Percentiles rank a stretch among this genome's conserved stretches.
Evolutionary conservation across 805 yeast genomes (phyloP).

Genomic region (Zygoascus bituminiphila): DNA sequence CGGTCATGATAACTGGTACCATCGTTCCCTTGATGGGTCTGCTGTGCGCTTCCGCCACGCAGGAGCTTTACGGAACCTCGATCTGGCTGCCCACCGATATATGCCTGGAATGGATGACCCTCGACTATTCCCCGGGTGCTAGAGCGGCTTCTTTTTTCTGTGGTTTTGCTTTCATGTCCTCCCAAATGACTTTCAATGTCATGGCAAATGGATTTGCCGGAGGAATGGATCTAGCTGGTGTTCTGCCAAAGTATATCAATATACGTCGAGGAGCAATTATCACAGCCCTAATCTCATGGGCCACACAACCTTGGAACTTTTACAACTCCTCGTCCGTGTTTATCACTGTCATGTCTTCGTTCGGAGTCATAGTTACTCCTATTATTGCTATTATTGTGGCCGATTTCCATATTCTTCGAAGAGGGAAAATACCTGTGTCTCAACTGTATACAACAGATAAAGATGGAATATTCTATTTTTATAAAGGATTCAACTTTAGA

Average conservation of each 20-base stretch:
- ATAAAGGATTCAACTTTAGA: conserved; percentile 37
- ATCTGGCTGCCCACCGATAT: conserved; percentile 42
- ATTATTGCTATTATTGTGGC: conserved; percentile 4
- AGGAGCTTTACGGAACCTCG: conserved; percentile 33
- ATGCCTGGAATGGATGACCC: conserved; percentile 31
- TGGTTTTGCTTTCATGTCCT: conserved; percentile 32
- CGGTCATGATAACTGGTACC: conserved; percentile 35
- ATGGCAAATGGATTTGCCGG: conserved; percentile 32
- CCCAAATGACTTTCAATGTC: conserved; percentile 35
- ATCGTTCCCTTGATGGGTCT: conserved; percentile 42
- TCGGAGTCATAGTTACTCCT: conserved; percentile 4
- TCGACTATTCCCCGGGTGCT: conserved; percentile 25
- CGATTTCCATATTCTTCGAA: conserved; percentile 1
- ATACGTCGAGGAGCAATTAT: conserved; percentile 35
- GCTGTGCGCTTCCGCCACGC: conserved; percentile 38
- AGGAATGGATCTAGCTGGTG: conserved; percentile 37
- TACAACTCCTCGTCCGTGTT: conserved; percentile 1
- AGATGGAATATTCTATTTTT: conserved; percentile 36
- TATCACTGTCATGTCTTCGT: conserved; percentile 3
- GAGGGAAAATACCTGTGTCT: conserved; percentile 2
- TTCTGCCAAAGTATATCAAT: conserved; percentile 36
- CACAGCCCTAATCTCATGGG: conserved; percentile 17
- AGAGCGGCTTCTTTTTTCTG: conserved; percentile 33
- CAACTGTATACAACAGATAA: conserved; percentile 28
- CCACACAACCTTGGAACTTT: conserved; percentile 5